A percentile compares a stretch with the other conserved stretches of the same genome.
These are phyloP conservation scores for Eucalyptus tenuipes DNA, from an alignment of 345 rosid species.

Conservation along the genomic window DNA sequence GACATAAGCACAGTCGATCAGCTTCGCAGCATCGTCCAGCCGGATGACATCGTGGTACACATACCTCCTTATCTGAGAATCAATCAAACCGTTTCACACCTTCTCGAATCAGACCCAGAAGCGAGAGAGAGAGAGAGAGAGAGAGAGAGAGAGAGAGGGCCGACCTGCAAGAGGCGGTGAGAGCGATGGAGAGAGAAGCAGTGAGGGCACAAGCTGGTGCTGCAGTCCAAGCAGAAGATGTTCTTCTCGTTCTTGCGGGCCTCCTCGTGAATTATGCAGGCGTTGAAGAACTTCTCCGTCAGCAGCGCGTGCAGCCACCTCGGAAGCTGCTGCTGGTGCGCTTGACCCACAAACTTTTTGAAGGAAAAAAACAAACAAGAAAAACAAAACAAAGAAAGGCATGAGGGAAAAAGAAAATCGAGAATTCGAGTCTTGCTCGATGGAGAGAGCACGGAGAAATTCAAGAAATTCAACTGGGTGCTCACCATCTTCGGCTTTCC, in stretches of 20 bases:
- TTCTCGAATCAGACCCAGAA: not conserved
- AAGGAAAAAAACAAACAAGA: too few relatives aligned
- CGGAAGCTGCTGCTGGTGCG: not conserved
- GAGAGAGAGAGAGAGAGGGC: not conserved
- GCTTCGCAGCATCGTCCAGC: conserved; percentile 33
- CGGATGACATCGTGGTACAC: conserved; percentile 51
- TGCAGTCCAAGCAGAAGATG: conserved; percentile 19
- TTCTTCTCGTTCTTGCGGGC: conserved; percentile 19
- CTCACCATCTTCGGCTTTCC: not conserved
- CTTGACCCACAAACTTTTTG: not conserved
- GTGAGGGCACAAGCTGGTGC: conserved; percentile 13
- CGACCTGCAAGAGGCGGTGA: conserved; percentile 25
- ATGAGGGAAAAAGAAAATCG: not conserved
- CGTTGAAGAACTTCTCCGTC: conserved; percentile 14
- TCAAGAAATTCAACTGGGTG: not conserved
- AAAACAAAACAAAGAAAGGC: not conserved
- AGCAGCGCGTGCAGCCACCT: conserved; percentile 12
- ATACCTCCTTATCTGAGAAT: conserved; percentile 39
- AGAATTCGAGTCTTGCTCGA: not conserved
- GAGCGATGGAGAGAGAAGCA: conserved; percentile 9
- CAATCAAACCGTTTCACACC: not conserved
- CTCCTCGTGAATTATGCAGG: conserved; percentile 12
- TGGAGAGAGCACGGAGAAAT: not conserved
- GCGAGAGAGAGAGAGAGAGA: not conserved
- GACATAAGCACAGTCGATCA: conserved; percentile 42